phyloP scores from a whole-genome alignment of 306 rosid genomes.

The Cucumis melo region DNA sequence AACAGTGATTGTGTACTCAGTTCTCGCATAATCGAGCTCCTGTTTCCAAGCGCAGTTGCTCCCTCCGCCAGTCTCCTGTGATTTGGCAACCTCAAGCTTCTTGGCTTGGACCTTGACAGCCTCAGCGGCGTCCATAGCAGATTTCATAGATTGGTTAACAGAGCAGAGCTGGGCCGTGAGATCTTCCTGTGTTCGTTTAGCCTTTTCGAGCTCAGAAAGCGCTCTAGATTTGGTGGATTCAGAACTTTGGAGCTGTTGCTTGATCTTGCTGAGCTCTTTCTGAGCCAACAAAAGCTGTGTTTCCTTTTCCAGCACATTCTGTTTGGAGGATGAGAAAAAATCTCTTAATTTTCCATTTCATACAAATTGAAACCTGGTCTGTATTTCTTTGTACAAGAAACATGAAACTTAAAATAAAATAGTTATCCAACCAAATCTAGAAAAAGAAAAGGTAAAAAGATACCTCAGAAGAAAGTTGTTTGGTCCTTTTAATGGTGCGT shows the following conservation, averaged over 20 bases:
- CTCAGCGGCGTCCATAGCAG: conserved; percentile 47
- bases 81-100: conserved; percentile 27
- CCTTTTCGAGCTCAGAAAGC: conserved; percentile 49
- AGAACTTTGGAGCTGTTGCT: conserved; percentile 32
- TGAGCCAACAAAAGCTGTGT: conserved; percentile 56
- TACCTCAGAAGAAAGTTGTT: conserved; percentile 11
- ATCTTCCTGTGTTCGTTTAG: conserved; percentile 34
- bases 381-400: background rate
- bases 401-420: background rate
- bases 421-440: background rate
- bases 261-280: conserved; percentile 39
- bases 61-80: conserved; percentile 18
- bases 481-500: background rate
- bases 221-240: conserved; percentile 34
- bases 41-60: conserved; percentile 41
- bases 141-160: conserved; percentile 39
- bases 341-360: no score
- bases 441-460: background rate
- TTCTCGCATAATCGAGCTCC: conserved; percentile 50
- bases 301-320: conserved; percentile 64
- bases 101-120: conserved; percentile 26
- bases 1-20: conserved; percentile 26
- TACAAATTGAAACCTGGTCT: background rate
- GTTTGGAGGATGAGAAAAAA: background rate
- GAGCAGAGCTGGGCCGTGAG: conserved; percentile 34